Evolutionary conservation across 2,329 filamentous ascomycete species (phyloP).

Genomic region (Lachnellula cervina): DNA sequence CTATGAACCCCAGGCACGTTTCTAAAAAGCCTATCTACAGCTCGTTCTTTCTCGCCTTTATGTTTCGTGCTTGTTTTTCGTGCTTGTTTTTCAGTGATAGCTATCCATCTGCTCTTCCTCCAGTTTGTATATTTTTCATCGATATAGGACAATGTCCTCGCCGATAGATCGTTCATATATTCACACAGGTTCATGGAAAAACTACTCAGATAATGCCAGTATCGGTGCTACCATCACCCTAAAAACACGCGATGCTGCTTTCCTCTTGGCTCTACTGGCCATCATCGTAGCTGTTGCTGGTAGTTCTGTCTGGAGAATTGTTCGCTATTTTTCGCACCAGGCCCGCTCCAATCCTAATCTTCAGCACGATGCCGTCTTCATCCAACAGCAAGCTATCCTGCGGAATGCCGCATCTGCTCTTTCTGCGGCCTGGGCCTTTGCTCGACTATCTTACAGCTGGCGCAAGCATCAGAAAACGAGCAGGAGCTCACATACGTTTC

Average conservation of each 20-base stretch:
- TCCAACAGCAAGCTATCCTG: conserved; percentile 8
- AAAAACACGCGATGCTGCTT: background rate
- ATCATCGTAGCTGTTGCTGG: conserved; percentile 4
- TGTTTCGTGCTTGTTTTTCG: no score
- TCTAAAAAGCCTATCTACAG: no score
- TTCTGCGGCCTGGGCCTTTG: conserved; percentile 1
- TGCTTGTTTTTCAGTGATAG: no score
- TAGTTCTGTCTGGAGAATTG: conserved; percentile 1
- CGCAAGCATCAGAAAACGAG: conserved; percentile 1
- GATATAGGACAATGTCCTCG: background rate
- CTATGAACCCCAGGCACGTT: no score
- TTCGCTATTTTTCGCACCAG: conserved; percentile 8
- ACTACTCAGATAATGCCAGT: background rate
- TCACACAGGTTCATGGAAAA: conserved; percentile 5
- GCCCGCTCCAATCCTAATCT: background rate
- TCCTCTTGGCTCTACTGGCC: conserved; percentile 5
- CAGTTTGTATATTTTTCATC: no score
- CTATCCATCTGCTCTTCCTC: no score
- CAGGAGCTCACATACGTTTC: background rate
- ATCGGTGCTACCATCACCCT: conserved; percentile 4
- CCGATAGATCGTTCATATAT: background rate
- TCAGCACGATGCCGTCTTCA: conserved; percentile 1
- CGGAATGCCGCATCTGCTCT: conserved; percentile 3
- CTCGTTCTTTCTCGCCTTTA: no score
- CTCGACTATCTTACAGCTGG: conserved; percentile 4